Conservation (phyloP, 192 early-diverging fungal genomes). For the Gorgonomyces haynaldii region DNA sequence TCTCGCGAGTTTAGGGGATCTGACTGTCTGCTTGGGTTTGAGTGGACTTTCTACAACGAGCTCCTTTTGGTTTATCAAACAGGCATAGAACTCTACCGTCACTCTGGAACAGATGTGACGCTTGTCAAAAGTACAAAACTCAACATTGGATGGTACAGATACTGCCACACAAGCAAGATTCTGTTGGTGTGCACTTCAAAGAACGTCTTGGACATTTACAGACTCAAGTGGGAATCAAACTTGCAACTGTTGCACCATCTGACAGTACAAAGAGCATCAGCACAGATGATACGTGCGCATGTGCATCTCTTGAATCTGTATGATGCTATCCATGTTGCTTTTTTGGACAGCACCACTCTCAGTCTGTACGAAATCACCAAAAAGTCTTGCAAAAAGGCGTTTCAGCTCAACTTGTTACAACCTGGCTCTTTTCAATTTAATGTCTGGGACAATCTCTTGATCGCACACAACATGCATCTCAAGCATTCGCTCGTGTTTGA, state of each 20-base stretch:
- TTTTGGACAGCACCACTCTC: slow-evolving; percentile 6
- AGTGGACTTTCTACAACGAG: slow-evolving; percentile 3
- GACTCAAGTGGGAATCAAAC: background rate
- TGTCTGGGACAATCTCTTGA: background rate
- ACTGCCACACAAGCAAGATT: slow-evolving; percentile 6
- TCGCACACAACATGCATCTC: background rate
- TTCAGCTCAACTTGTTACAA: background rate
- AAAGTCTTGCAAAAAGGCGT: background rate
- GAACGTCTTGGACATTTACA: background rate
- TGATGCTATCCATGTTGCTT: background rate
- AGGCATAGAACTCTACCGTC: background rate
- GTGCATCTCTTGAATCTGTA: slow-evolving; percentile 1
- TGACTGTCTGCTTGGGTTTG: slow-evolving; percentile 8
- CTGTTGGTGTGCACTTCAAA: background rate
- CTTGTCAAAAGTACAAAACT: slow-evolving; percentile 6
- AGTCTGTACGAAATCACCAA: slow-evolving; percentile 2
- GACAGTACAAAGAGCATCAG: background rate
- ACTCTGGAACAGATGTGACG: background rate
- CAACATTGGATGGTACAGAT: slow-evolving; percentile 6
- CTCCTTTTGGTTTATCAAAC: background rate
- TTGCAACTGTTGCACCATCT: background rate
- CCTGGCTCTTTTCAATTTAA: slow-evolving; percentile 7
- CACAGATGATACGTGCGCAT: slow-evolving; percentile 2
- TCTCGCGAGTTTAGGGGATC: slow-evolving; percentile 6
- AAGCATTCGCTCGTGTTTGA: slow-evolving; percentile 1